These are phyloP conservation scores for Perkinsus chesapeaki DNA, from an alignment of 169 alveolate species.

Conservation along the genomic window DNA sequence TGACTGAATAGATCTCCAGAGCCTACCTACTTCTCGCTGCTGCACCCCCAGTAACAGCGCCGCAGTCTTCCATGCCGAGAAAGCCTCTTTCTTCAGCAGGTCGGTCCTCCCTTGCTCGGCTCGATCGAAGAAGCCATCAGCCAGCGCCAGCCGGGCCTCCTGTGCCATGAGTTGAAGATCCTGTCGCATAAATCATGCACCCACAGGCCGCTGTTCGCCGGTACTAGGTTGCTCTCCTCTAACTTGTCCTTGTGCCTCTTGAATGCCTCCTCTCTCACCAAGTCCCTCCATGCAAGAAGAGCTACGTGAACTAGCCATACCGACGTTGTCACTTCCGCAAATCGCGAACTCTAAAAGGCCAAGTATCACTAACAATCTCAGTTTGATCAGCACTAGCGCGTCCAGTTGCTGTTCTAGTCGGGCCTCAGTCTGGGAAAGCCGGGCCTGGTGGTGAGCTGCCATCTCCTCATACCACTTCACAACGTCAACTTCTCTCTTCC, in stretches of 20 bases:
- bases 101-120: neutral
- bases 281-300: neutral
- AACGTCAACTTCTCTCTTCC: neutral
- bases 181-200: too few relatives aligned
- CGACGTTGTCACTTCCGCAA: neutral
- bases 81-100: neutral
- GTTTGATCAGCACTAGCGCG: neutral
- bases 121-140: neutral
- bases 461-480: neutral
- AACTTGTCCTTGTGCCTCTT: neutral
- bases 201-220: too few relatives aligned
- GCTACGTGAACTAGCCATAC: neutral
- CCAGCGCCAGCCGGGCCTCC: neutral
- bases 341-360: neutral
- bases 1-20: neutral
- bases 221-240: neutral
- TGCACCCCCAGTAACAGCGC: neutral
- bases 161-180: neutral
- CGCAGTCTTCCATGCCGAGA: neutral
- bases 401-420: neutral
- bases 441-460: neutral
- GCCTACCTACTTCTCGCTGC: neutral
- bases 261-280: neutral
- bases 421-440: neutral
- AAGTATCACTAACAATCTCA: neutral